phyloP scores from a whole-genome alignment of 768 basidiomycete genomes.

The Podaxis rugospora region DNA sequence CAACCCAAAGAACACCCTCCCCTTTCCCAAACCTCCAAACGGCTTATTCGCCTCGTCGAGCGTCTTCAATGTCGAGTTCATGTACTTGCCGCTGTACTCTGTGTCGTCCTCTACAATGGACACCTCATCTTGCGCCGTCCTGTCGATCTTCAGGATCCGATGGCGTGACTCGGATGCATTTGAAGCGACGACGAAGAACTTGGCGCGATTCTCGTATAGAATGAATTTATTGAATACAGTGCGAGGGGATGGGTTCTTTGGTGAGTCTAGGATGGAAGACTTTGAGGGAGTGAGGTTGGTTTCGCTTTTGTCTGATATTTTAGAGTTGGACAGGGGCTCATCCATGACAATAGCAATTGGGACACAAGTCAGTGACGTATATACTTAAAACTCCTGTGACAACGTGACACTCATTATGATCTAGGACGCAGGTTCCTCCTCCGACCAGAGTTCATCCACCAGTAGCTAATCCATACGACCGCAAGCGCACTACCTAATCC shows the following conservation, averaged over 20 bases:
- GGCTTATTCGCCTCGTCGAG: constrained; percentile 91
- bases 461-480: constrained; percentile 11
- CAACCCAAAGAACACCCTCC: constrained; percentile 75
- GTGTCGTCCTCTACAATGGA: constrained; percentile 82
- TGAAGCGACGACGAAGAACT: constrained; percentile 90
- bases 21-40: constrained; percentile 82
- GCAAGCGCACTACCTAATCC: constrained; percentile 11
- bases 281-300: background rate
- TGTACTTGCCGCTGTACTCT: constrained; percentile 84
- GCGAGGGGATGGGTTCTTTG: background rate
- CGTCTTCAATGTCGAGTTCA: constrained; percentile 91
- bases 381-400: background rate
- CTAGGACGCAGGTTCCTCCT: background rate
- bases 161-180: constrained; percentile 86
- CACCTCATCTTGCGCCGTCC: constrained; percentile 74
- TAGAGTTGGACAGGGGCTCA: constrained; percentile 4
- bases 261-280: background rate
- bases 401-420: background rate
- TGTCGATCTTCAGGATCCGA: constrained; percentile 90
- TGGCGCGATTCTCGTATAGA: constrained; percentile 86
- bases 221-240: constrained; percentile 77
- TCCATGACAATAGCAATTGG: background rate
- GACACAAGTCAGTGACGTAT: background rate
- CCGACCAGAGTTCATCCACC: constrained; percentile 13
- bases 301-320: constrained; percentile 11